These are phyloP conservation scores for Candida insectorum DNA, from an alignment of 805 yeast species.

Conservation along the genomic window DNA sequence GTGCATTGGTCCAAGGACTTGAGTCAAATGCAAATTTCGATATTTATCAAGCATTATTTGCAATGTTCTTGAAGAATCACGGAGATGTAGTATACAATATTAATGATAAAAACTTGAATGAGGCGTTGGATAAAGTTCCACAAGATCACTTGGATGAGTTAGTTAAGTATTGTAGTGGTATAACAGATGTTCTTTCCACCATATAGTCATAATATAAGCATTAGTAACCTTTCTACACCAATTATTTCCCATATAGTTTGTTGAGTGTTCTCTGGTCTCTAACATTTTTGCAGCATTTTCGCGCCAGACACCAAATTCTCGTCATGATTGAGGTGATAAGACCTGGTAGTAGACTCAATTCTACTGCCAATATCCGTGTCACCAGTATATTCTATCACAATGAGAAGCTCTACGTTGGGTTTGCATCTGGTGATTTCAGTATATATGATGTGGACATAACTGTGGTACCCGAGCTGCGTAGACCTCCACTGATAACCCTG, in stretches of 20 bases:
- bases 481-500: conserved; percentile 13
- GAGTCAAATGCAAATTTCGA: conserved; percentile 62
- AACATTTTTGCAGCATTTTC: not conserved
- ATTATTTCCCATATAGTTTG: too few relatives aligned
- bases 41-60: conserved; percentile 75
- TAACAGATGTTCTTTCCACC: conserved; percentile 55
- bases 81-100: conserved; percentile 66
- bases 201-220: too few relatives aligned
- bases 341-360: conserved; percentile 32
- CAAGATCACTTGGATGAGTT: conserved; percentile 58
- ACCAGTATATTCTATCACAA: conserved; percentile 21
- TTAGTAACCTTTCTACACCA: too few relatives aligned
- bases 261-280: not conserved
- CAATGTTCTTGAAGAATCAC: conserved; percentile 71
- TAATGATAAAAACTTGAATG: conserved; percentile 34
- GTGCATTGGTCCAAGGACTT: conserved; percentile 64
- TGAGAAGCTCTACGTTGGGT: conserved; percentile 27
- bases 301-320: not conserved
- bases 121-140: conserved; percentile 39
- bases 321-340: conserved; percentile 38
- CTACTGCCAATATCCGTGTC: conserved; percentile 19
- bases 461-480: conserved; percentile 9
- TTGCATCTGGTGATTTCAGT: conserved; percentile 32
- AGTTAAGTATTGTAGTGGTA: conserved; percentile 79
- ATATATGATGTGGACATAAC: conserved; percentile 18